Base-by-base conservation (phyloP, 1,284 basidiomycete genomes). In the Puccinia triticina region DNA sequence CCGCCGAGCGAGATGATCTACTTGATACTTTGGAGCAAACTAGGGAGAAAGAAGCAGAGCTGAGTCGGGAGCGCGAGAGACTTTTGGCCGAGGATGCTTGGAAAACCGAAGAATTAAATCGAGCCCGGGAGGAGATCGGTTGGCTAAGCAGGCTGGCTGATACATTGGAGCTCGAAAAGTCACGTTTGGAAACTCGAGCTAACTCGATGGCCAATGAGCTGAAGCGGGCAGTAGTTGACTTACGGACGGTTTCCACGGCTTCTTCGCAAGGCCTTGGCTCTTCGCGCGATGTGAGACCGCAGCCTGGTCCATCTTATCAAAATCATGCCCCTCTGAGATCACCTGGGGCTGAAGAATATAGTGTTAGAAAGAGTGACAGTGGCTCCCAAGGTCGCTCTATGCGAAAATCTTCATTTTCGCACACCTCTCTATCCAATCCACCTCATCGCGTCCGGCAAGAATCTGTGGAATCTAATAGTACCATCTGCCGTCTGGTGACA, bases 141-240 rank as follows among this genome's bases (percentile, higher is more conserved):
- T 74, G 72, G 72, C 32, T 74, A 8, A 74, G 55, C 26, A 55
- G 48, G 37, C 26, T 59, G 48, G 34, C 48, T n/a, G 34, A 74
- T n/a, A 57, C 16, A 1, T 37, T 79, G 26, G 77, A 79, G 43
- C 32, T 80, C 1, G 78, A 80, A 55, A 80, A 80, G 21, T 43
- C 53, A 8, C 50, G 78, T 48, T 37, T 80, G 26, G 67, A 80
- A 72, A 80, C 34, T 18, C 64, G 55, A 46, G 66, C 78, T 23
- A 73, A 80, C 29, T 67, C 53, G n/a, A 72, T 80, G 69, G 78
- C 78, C 3, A 80, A 80, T 26, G 67, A 80, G 43, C 53, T 80
- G 43, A 80, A 80, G 59, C 29, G 78, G 37, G 78, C 78, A 23
- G 67, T 80, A 0, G 78, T 80, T 43, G 78, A 80, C 53, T 29